These are phyloP conservation scores for Coelastrella sp. DNA, from an alignment of 139 green algal species.

Conservation along the genomic window DNA sequence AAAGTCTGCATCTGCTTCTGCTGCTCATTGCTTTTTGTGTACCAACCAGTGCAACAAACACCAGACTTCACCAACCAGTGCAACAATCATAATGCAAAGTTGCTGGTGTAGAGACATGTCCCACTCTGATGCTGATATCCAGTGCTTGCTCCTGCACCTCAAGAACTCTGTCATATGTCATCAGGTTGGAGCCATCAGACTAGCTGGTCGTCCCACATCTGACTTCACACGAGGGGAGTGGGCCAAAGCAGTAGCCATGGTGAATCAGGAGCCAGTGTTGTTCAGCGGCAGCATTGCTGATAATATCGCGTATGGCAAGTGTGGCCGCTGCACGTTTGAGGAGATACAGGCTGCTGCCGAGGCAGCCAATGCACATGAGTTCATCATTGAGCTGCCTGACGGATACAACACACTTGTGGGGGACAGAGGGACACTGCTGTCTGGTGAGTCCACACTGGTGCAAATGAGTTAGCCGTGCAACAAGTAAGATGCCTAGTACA, in stretches of 20 bases:
- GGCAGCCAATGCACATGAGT: slow-evolving; percentile 90
- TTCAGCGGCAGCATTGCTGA: slow-evolving; percentile 89
- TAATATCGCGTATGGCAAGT: slow-evolving; percentile 90
- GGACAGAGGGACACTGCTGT: slow-evolving; percentile 67
- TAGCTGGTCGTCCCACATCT: slow-evolving; percentile 76
- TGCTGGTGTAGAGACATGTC: no score
- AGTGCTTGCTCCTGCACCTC: no score
- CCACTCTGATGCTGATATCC: no score
- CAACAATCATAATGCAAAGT: no score
- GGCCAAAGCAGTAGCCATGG: slow-evolving; percentile 75
- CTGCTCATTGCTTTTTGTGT: no score
- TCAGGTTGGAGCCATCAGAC: slow-evolving; percentile 56
- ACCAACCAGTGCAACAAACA: no score
- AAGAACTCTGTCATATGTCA: not conserved
- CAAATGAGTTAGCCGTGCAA: no score
- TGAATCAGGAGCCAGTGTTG: slow-evolving; percentile 86
- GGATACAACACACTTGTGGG: slow-evolving; percentile 84
- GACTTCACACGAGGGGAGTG: slow-evolving; percentile 77
- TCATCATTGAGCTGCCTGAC: slow-evolving; percentile 83
- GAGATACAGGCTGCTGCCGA: slow-evolving; percentile 78
- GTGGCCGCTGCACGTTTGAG: slow-evolving; percentile 55
- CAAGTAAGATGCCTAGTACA: no score
- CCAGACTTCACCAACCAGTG: no score
- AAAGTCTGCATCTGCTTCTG: no score
- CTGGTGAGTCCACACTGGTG: slow-evolving; percentile 47